Percentiles rank a stretch among this genome's conserved stretches.
phyloP scores from a whole-genome alignment of 2,329 filamentous ascomycete species.

The Colletotrichum orbiculare region DNA sequence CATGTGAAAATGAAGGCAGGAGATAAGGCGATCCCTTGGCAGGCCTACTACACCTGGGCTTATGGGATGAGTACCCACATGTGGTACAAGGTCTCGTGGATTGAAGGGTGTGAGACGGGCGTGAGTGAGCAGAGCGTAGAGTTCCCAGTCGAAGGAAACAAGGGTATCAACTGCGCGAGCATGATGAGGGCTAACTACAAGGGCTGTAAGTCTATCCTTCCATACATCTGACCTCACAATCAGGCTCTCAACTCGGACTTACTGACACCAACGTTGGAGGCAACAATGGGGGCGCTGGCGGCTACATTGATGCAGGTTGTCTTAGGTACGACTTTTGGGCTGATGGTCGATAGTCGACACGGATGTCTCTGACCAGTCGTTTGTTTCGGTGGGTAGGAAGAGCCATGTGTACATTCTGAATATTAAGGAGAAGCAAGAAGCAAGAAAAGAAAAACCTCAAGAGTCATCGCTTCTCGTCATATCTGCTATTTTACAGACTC shows the following conservation, averaged over 20 bases:
- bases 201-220: not conserved
- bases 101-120: not conserved
- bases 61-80: not conserved
- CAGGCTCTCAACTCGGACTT: not conserved
- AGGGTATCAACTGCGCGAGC: not conserved
- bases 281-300: not conserved
- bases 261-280: not conserved
- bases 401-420: not conserved
- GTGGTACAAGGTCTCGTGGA: not conserved
- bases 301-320: not conserved
- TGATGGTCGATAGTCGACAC: not conserved
- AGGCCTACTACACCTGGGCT: not conserved
- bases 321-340: not conserved
- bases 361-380: not conserved
- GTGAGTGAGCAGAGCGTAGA: not conserved
- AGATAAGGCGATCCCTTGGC: not conserved
- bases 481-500: too few species aligned
- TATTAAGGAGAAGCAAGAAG: too few species aligned
- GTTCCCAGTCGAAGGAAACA: not conserved
- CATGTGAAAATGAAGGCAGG: not conserved
- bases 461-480: too few species aligned
- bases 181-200: not conserved
- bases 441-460: too few species aligned
- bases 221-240: not conserved
- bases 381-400: accelerated